Conservation (phyloP, 768 basidiomycete species). For the Rossbeevera mucosa region DNA sequence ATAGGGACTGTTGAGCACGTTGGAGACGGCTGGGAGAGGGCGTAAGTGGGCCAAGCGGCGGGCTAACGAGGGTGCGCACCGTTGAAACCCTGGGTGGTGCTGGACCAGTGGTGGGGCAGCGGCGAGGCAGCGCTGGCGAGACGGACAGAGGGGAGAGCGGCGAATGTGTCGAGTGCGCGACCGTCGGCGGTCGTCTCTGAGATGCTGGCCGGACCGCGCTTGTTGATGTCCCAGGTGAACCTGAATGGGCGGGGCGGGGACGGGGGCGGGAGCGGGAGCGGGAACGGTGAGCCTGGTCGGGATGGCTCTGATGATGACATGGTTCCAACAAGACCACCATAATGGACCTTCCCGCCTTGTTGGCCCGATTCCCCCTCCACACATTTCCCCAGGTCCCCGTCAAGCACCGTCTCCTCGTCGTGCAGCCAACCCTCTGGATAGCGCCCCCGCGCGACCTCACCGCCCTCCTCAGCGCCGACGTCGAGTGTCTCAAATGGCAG, state of each 20-base stretch:
- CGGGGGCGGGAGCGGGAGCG: constrained; percentile 38
- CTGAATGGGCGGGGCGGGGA: constrained; percentile 56
- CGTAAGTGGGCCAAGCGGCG: constrained; percentile 2
- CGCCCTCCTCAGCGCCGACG: constrained; percentile 59
- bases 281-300: constrained; percentile 39
- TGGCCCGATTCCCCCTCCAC: constrained; percentile 58
- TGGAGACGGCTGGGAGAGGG: constrained; percentile 73
- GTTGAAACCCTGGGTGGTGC: constrained; percentile 82
- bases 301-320: constrained; percentile 46
- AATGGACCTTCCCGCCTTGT: constrained; percentile 43
- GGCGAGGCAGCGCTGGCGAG: constrained; percentile 48
- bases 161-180: constrained; percentile 53
- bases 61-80: constrained; percentile 44
- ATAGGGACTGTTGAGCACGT: constrained; percentile 87
- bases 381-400: constrained; percentile 41
- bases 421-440: constrained; percentile 61
- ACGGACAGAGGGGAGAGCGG: constrained; percentile 37
- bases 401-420: constrained; percentile 21
- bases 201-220: constrained; percentile 64
- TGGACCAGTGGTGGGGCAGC: constrained; percentile 69
- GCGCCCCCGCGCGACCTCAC: constrained; percentile 39
- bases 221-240: constrained; percentile 71
- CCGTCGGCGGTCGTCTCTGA: constrained; percentile 72
- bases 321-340: constrained; percentile 5
- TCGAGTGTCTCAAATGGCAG: constrained; percentile 90